Conservation (phyloP, 768 basidiomycete genomes). For the Mycena galericulata region DNA sequence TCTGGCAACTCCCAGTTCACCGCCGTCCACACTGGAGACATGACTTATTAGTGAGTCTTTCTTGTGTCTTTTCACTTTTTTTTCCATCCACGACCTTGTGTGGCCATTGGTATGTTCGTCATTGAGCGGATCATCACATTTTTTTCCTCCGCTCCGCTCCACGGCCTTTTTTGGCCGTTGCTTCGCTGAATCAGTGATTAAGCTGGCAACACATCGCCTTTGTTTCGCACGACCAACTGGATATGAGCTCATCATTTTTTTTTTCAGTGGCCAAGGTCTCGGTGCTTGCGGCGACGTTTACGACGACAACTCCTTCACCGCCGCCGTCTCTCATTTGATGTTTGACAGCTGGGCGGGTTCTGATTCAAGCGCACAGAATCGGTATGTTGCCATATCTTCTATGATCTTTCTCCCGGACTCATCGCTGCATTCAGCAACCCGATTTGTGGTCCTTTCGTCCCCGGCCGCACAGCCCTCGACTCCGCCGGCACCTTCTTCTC, state of each 20-base stretch:
- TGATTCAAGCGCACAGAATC: constrained; percentile 31
- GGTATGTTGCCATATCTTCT: constrained; percentile 27
- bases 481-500: constrained; percentile 37
- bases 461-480: constrained; percentile 39
- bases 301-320: constrained; percentile 45
- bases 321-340: constrained; percentile 43
- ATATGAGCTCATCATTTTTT: constrained; percentile 17
- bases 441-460: constrained; percentile 46
- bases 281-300: constrained; percentile 48
- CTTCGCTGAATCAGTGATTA: too few species aligned
- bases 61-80: neutral
- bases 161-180: constrained; percentile 3
- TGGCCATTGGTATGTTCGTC: neutral
- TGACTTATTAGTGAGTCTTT: constrained; percentile 47
- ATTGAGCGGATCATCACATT: neutral
- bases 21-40: constrained; percentile 39
- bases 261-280: constrained; percentile 42
- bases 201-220: neutral
- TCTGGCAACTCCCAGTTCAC: constrained; percentile 39
- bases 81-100: neutral
- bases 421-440: constrained; percentile 36
- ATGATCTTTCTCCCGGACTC: neutral
- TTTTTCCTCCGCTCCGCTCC: neutral
- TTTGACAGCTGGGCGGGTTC: constrained; percentile 43
- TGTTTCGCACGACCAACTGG: neutral